A percentile compares a stretch with the other conserved stretches of the same genome.
phyloP scores from a whole-genome alignment of 768 basidiomycete species.

The Lanmaoa pseudosensibilis region DNA sequence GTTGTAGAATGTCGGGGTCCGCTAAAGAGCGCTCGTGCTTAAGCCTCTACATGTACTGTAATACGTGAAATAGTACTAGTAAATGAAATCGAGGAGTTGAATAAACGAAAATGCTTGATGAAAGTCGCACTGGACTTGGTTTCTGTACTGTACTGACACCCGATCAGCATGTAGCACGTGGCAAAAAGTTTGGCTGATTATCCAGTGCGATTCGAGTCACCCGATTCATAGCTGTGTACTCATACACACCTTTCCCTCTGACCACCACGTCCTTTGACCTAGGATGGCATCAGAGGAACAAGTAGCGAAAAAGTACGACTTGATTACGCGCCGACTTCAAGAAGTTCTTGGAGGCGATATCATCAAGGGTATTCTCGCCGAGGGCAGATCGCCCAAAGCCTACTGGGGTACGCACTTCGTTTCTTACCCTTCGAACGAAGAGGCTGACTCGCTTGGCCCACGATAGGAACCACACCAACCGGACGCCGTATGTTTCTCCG shows the following conservation, averaged over 20 bases:
- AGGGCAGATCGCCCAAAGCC: slow-evolving; percentile 74
- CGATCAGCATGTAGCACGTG: slow-evolving; percentile 1
- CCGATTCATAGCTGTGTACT: background rate
- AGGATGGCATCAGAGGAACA: slow-evolving; percentile 34
- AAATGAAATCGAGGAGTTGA: background rate
- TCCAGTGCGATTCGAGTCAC: slow-evolving; percentile 11
- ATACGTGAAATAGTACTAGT: background rate
- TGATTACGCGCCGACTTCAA: slow-evolving; percentile 83
- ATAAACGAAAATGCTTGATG: background rate
- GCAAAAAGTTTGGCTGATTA: slow-evolving; percentile 1
- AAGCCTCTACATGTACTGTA: background rate
- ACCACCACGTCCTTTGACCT: slow-evolving; percentile 4
- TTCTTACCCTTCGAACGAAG: background rate
- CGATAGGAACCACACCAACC: slow-evolving; percentile 85
- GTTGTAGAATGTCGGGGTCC: background rate
- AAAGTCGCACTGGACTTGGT: no score
- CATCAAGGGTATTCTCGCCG: slow-evolving; percentile 76
- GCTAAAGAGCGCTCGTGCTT: background rate
- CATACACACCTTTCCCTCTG: background rate
- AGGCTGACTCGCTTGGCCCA: background rate
- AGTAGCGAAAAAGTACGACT: slow-evolving; percentile 57
- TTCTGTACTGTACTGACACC: background rate
- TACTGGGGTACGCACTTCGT: slow-evolving; percentile 79
- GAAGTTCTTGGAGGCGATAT: slow-evolving; percentile 86
- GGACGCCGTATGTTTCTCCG: slow-evolving; percentile 75